These are phyloP conservation scores for Adansonia digitata DNA, from an alignment of 345 rosid genomes.

Conservation along the genomic window DNA sequence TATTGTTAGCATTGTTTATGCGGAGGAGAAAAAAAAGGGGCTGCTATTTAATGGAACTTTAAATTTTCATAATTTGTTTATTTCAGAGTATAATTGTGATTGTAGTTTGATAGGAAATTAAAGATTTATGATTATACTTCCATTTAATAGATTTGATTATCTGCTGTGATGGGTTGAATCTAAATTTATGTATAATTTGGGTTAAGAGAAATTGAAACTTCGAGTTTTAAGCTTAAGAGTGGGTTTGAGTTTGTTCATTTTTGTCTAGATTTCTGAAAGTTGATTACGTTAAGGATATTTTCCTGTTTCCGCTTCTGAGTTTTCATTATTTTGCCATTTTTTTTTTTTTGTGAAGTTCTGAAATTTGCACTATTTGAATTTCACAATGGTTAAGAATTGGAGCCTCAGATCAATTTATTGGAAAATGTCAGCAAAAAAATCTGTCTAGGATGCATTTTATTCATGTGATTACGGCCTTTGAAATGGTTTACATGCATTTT, in stretches of 20 bases:
- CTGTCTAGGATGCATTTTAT: not conserved
- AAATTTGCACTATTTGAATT: not conserved
- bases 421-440: not conserved
- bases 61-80: not conserved
- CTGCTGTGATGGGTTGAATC: constrained; percentile 9
- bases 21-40: not conserved
- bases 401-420: not conserved
- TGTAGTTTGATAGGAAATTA: not conserved
- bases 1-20: not conserved
- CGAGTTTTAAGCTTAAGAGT: not conserved
- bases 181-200: not conserved
- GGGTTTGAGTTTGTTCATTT: not conserved
- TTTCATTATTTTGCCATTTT: not conserved
- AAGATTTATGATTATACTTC: not conserved
- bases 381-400: not conserved
- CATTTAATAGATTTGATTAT: not conserved
- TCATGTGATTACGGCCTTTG: not conserved
- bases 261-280: not conserved
- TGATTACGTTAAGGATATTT: not conserved
- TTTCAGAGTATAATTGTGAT: not conserved
- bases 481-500: constrained; percentile 3
- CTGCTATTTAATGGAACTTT: not conserved
- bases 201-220: not conserved
- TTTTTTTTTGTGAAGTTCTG: not conserved
- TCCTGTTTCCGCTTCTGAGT: not conserved